A percentile compares a stretch with the other conserved stretches of the same genome.
These are phyloP conservation scores for Solanum paucissectum DNA, from an alignment of 257 asterid species.

Conservation along the genomic window DNA sequence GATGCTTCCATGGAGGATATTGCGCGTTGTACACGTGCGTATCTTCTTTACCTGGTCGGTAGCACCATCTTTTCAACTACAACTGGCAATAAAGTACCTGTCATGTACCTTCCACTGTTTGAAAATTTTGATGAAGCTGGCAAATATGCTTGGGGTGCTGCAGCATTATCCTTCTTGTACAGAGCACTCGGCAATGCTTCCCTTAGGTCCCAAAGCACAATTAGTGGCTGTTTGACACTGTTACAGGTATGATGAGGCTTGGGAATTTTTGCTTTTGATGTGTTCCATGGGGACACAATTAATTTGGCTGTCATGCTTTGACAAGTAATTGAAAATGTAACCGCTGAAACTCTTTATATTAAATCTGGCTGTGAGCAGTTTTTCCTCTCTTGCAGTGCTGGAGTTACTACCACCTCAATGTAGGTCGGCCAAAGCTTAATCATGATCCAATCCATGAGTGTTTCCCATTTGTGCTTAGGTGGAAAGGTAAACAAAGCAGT, in stretches of 20 bases:
- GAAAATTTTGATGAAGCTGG: constrained; percentile 89
- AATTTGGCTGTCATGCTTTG: neutral
- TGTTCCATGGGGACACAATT: neutral
- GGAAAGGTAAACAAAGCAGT: constrained; percentile 96
- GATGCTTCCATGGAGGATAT: constrained; percentile 62
- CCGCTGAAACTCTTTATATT: neutral
- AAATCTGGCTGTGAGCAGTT: constrained; percentile 1
- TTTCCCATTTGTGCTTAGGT: constrained; percentile 91
- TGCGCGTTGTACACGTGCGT: constrained; percentile 72
- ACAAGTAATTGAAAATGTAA: neutral
- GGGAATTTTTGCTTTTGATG: neutral
- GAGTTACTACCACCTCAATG: constrained; percentile 91
- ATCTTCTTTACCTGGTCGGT: constrained; percentile 89
- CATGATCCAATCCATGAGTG: constrained; percentile 92
- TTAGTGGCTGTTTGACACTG: constrained; percentile 86
- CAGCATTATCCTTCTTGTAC: constrained; percentile 77
- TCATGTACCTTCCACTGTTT: constrained; percentile 90
- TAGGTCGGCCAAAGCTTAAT: constrained; percentile 84
- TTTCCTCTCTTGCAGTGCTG: constrained; percentile 65
- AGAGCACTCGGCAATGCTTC: constrained; percentile 97
- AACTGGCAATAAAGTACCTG: constrained; percentile 94
- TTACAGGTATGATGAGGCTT: constrained; percentile 56
- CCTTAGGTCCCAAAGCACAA: constrained; percentile 86
- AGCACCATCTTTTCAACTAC: constrained; percentile 93
- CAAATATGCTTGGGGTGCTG: constrained; percentile 97